Percentiles rank a stretch among this genome's conserved stretches.
Evolutionary conservation across 2,329 filamentous ascomycete species (phyloP).

Genomic region (Fusarium cyanostomum): DNA sequence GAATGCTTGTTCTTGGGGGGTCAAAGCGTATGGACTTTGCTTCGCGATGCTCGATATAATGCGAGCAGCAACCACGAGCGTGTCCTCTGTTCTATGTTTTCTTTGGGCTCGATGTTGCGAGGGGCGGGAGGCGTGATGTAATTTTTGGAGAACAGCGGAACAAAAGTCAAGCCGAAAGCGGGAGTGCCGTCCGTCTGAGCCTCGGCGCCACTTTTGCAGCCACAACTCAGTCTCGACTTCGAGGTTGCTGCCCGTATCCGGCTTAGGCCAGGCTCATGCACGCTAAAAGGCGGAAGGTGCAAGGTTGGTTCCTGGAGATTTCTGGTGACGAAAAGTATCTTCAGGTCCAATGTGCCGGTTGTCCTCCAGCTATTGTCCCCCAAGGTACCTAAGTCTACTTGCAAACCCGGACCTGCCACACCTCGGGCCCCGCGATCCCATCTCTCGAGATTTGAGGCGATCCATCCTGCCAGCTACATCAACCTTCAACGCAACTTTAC

Average conservation of each 20-base stretch:
- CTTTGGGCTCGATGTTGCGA: conserved; percentile 24
- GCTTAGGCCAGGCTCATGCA: conserved; percentile 5
- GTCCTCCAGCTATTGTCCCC: background rate
- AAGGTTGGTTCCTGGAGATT: conserved; percentile 17
- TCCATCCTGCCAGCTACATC: conserved; percentile 33
- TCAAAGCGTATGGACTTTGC: conserved; percentile 4
- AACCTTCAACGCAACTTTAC: conserved; percentile 9
- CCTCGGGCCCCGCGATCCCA: conserved; percentile 11
- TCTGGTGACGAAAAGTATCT: background rate
- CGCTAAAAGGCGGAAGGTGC: conserved; percentile 17
- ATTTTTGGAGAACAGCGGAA: conserved; percentile 27
- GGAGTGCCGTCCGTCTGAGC: conserved; percentile 11
- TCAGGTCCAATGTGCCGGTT: background rate
- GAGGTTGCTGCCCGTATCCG: conserved; percentile 1
- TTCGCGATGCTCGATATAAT: conserved; percentile 24
- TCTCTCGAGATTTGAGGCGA: conserved; percentile 21
- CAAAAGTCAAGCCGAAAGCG: conserved; percentile 32
- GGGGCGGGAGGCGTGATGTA: conserved; percentile 23
- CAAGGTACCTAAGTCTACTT: conserved; percentile 8
- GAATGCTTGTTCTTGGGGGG: conserved; percentile 19
- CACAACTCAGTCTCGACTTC: conserved; percentile 7
- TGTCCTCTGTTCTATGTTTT: conserved; percentile 23
- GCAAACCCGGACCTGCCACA: conserved; percentile 10
- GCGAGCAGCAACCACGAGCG: conserved; percentile 18
- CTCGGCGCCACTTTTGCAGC: conserved; percentile 21